These are phyloP conservation scores for Fusarium annulatum DNA, from an alignment of 2,329 filamentous ascomycete genomes.

Conservation along the genomic window DNA sequence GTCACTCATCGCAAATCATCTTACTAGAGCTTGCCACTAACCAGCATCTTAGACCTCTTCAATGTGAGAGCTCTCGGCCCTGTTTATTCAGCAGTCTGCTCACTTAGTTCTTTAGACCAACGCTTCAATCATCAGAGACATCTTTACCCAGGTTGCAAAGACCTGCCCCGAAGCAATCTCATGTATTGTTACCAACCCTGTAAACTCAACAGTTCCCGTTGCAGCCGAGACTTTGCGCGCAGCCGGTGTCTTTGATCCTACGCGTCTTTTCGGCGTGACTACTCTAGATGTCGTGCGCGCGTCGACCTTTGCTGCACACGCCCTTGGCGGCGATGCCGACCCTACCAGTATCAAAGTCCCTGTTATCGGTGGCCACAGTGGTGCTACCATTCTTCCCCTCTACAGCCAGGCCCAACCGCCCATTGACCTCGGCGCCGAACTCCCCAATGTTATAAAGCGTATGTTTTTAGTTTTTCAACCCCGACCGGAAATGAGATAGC, in stretches of 20 bases:
- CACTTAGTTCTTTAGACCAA: background rate
- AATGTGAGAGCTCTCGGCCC: background rate
- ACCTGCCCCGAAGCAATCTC: background rate
- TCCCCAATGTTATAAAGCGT: background rate
- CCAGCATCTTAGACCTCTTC: background rate
- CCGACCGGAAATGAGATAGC: too few relatives aligned
- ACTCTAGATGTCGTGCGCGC: background rate
- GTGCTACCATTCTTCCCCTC: background rate
- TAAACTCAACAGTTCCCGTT: background rate
- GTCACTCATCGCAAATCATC: background rate
- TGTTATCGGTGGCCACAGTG: background rate
- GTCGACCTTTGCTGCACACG: background rate
- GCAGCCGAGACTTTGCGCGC: background rate
- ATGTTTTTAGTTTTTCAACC: fast-evolving
- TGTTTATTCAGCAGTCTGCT: background rate
- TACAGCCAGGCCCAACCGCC: background rate
- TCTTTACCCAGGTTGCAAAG: background rate
- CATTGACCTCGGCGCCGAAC: background rate
- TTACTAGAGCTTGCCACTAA: background rate
- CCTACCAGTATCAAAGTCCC: background rate
- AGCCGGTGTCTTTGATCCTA: background rate
- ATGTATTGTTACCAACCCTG: background rate
- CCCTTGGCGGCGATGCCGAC: background rate
- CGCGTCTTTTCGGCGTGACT: background rate
- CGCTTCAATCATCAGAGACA: background rate